phyloP scores from a whole-genome alignment of 345 rosid species.

The Linum trigynum region DNA sequence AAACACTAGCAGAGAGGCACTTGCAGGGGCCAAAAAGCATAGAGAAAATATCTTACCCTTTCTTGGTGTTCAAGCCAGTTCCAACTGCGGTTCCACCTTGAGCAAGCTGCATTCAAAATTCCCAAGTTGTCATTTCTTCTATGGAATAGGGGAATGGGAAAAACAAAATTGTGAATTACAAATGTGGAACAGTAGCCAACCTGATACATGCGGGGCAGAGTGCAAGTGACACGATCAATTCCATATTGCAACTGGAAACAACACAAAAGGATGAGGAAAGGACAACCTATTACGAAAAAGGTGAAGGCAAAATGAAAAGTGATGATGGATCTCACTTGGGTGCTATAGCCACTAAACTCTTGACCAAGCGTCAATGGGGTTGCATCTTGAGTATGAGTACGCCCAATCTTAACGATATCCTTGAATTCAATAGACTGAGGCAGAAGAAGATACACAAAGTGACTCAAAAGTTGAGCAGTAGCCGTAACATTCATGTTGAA shows the following conservation, averaged over 20 bases:
- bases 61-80: conserved; percentile 92
- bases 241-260: conserved; percentile 69
- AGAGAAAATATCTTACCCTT: conserved; percentile 44
- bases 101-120: conserved; percentile 63
- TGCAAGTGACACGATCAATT: conserved; percentile 56
- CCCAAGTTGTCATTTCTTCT: conserved; percentile 26
- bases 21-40: background rate
- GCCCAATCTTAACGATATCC: conserved; percentile 90
- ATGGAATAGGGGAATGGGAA: background rate
- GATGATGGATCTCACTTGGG: conserved; percentile 48
- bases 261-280: background rate
- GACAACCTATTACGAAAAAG: background rate
- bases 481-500: background rate
- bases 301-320: conserved; percentile 3
- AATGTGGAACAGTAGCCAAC: conserved; percentile 25
- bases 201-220: conserved; percentile 88
- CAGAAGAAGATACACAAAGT: background rate
- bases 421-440: conserved; percentile 64
- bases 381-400: conserved; percentile 97
- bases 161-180: conserved; percentile 5
- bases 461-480: background rate
- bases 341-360: conserved; percentile 94
- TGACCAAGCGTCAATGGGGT: conserved; percentile 97
- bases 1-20: background rate
- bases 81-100: conserved; percentile 99